Base-by-base conservation (phyloP, 345 rosid genomes). In the Pistacia integerrima region DNA sequence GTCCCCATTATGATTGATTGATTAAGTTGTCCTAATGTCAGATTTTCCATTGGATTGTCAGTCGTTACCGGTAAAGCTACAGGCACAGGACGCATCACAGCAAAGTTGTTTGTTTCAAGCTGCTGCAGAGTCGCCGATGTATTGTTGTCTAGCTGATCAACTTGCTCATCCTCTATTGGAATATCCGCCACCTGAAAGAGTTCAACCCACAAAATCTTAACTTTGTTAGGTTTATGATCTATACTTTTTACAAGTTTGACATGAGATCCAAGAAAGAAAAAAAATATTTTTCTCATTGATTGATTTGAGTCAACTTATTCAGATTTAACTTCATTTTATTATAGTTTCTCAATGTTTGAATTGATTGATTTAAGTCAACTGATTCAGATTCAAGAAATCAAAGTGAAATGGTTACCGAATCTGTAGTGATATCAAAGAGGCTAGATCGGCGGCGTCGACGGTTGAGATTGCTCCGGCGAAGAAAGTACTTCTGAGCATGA, bases 361-460 rank as follows among this genome's bases (percentile, higher is more conserved):
- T 41, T 7, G 46, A 41, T 41, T 41, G 8, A 41, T 6, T 33
- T 8, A 9, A 52, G 28, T 17, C 44, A 51, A 68, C 20, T 2
- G 5, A 25, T 16, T 8, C 35, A 48, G 57, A 46, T 49, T 25
- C 28, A 51, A 54, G 3, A 49, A 16, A 69, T 54, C 61, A 60
- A 72, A 4, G 56, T 5, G 18, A 48, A 46, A 46, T 12, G 28
- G 65, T 48, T 86, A 95, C 99, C 79, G 94, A 80, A 48, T 92
- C 98, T 1, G 91, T 87, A 64, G 99, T 93, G 77, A 94, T 95
- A 82, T 91, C 97, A 65, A 93, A 94, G 57, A 95, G 94, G 79
- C 97, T 94, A 64, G 98, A 91, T 73, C 97, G 88, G 80, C 99
- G 88, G 8, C 99, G 92, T 25, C 99, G 97, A 67, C 98, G 97